Percentiles rank a stretch among this genome's conserved stretches.
Evolutionary conservation across 1,139 yeast genomes (phyloP).

Genomic region (Blastobotrys malaysiensis): DNA sequence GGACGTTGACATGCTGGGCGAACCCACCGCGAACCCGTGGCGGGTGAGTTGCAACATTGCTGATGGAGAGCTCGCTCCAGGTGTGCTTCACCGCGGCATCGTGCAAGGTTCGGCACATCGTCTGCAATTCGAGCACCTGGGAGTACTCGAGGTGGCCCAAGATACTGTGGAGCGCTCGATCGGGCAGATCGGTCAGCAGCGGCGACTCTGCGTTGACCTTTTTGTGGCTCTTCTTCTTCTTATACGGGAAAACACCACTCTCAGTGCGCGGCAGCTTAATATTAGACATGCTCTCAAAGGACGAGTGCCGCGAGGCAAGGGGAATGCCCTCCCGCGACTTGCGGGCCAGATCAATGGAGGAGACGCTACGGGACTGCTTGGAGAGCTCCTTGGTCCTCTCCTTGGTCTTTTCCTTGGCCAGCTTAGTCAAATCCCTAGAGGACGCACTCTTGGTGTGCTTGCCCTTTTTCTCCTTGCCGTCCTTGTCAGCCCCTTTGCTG

Average conservation of each 20-base stretch:
- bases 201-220: background rate
- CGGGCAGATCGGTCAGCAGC: background rate
- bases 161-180: conserved; percentile 3
- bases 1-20: background rate
- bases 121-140: conserved; percentile 1
- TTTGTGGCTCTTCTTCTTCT: background rate
- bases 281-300: background rate
- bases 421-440: background rate
- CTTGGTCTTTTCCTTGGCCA: background rate
- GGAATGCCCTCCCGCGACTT: background rate
- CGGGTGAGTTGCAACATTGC: conserved; percentile 5
- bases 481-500: background rate
- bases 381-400: background rate
- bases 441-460: background rate
- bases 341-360: background rate
- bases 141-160: conserved; percentile 3
- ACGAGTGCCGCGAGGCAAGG: background rate
- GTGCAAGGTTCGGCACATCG: conserved; percentile 6
- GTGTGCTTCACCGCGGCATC: conserved; percentile 2
- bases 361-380: background rate
- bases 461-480: background rate
- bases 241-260: background rate
- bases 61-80: conserved; percentile 5
- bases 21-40: background rate
- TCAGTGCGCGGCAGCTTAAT: background rate